Evolutionary conservation across 352 stramenopile species (phyloP).

Genomic region (Globisporangium camurandrum): DNA sequence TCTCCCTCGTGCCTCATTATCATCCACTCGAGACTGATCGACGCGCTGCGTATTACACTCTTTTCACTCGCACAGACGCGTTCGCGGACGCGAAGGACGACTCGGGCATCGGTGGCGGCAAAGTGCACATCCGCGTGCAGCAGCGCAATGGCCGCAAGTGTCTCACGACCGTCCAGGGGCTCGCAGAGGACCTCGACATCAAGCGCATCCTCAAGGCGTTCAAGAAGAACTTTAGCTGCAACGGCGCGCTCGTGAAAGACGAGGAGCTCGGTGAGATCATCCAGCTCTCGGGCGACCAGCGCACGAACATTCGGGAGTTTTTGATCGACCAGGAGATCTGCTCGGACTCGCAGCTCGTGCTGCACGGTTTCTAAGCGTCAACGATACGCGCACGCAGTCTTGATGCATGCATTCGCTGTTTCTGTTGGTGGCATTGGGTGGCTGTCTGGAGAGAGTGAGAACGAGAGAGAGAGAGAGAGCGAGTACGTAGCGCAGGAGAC

Average conservation of each 20-base stretch:
- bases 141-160: slow-evolving; percentile 99
- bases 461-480: neutral
- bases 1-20: too few relatives aligned
- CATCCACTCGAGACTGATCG: too few relatives aligned
- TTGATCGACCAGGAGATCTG: slow-evolving; percentile 99
- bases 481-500: slow-evolving; percentile 2
- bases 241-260: slow-evolving; percentile 98
- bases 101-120: slow-evolving; percentile 76
- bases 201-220: slow-evolving; percentile 99
- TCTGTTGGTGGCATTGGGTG: too few relatives aligned
- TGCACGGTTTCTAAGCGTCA: slow-evolving; percentile 96
- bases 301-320: slow-evolving; percentile 99
- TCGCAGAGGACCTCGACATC: slow-evolving; percentile 97
- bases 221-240: slow-evolving; percentile 99
- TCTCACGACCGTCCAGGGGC: slow-evolving; percentile 98
- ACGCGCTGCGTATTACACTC: too few relatives aligned
- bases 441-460: neutral
- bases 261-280: slow-evolving; percentile 98
- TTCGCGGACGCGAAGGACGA: slow-evolving; percentile 87
- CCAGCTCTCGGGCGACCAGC: slow-evolving; percentile 98
- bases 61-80: slow-evolving; percentile 36
- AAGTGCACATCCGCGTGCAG: slow-evolving; percentile 98
- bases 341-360: slow-evolving; percentile 91
- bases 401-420: too few relatives aligned
- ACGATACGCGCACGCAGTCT: neutral